Evolutionary conservation across 345 rosid genomes (phyloP), one percentile per base, ranked within the genome.

Genomic region (Eucalyptus victrix): DNA sequence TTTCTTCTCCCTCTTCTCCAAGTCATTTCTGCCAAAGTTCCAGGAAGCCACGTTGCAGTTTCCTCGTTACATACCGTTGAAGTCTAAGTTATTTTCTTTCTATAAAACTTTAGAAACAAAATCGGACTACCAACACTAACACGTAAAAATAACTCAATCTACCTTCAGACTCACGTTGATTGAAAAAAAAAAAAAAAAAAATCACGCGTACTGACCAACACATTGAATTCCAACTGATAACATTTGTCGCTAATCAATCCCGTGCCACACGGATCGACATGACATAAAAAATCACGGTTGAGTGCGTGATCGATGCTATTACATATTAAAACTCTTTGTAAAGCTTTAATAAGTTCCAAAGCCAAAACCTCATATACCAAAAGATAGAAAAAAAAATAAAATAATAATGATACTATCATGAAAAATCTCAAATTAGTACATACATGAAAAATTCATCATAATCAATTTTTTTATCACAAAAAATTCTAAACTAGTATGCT

Each of bases 401-500:
- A n/a, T 15, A 15, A 14, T n/a, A 56, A 24, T 1, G 1, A 0
- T 4, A 24, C 1, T 56, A 56, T 24, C 14, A 23, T 1, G 0
- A 24, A 54, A 56, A 56, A 24, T 23, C 14, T 23, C 0, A 56
- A 56, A 56, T 56, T 56, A 0, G 1, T 9, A 23, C 0, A 10
- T 56, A 23, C 9, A 24, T 9, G 13, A 56, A 9, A 56, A 24
- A 9, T 56, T 23, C 0, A 24, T 9, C 30, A 23, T 56, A 56
- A 56, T 56, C 2, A 21, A 4, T 54, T 54, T 56, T 56, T 56
- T 9, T 23, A 23, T 23, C 2, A 56, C 1, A 0, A 56, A 56
- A 56, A 56, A 24, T 0, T 24, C 13, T 24, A 56, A 56, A 24
- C 0, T 10, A 0, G 0, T 9, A 9, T 24, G 1, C 0, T 56